Evolutionary conservation across 164 flowering plant genomes (phyloP), one percentile per base, ranked within the genome.

Genomic region (Cinnamomum micranthum): DNA sequence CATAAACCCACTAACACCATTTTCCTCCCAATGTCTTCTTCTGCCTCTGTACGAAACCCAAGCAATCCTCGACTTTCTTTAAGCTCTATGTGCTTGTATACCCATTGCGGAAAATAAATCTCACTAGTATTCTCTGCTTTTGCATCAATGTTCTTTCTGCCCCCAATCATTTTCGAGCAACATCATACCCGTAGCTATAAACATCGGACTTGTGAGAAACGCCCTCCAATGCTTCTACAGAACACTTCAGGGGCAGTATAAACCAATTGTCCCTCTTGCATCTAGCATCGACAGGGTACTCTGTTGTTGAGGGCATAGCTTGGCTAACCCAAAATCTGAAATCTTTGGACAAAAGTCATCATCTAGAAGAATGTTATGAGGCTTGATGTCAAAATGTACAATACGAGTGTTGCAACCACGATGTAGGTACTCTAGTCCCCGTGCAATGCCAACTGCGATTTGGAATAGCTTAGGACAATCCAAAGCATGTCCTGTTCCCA

Each of bases 171-270:
- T 60, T 27, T n/a, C 52, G 6, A 72, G 22, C 10, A 72, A 13
- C 65, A 72, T 20, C 75, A 73, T 73, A 6, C 75, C 75, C n/a
- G 22, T 60, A 64, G 55, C 75, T 73, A 50, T 73, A 73, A 10
- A 65, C 75, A 65, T 64, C 69, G 1, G 70, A 73, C 41, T 73
- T 73, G 41, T 64, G 51, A 4, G 69, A 72, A 1, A 72, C 75
- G 12, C 50, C 50, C n/a, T 59, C 65, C 65, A 59, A 72, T 11
- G 52, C n/a, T 72, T 59, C 66, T 35, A 22, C 50, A 72, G 24
- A 55, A 41, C n/a, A 73, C 75, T 24, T 73, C 75, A 3, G 75
- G 75, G 33, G 75, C 75, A 33, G 64, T 73, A 19, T 65, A 73
- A 4, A n/a, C 75, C 70, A 12, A 73, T 17, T 2, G 75, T 73